Conservation (phyloP, 805 yeast genomes). For the Phaffomyces antillensis region DNA sequence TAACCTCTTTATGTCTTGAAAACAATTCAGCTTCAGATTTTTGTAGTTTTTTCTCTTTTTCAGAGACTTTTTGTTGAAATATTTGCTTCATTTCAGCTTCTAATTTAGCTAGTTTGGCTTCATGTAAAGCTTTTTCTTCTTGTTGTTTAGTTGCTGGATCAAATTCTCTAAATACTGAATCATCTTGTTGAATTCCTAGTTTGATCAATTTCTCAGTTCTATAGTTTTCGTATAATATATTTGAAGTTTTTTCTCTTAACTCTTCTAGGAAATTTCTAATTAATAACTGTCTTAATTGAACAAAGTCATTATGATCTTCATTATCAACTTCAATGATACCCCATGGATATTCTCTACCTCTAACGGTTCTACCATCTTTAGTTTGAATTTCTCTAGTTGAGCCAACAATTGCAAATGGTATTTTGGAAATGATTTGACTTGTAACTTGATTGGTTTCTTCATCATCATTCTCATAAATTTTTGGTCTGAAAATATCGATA, state of each 20-base stretch:
- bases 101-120: slow-evolving; percentile 87
- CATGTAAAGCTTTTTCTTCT: slow-evolving; percentile 90
- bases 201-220: slow-evolving; percentile 72
- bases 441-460: slow-evolving; percentile 70
- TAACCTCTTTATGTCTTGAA: slow-evolving; percentile 94
- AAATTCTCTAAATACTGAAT: slow-evolving; percentile 86
- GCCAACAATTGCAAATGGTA: slow-evolving; percentile 95
- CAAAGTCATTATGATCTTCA: slow-evolving; percentile 88
- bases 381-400: slow-evolving; percentile 66
- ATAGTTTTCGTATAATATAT: slow-evolving; percentile 76
- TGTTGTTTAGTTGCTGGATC: slow-evolving; percentile 90
- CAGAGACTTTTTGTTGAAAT: slow-evolving; percentile 92
- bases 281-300: slow-evolving; percentile 79
- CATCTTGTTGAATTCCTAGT: slow-evolving; percentile 90
- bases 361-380: slow-evolving; percentile 68
- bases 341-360: slow-evolving; percentile 97
- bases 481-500: slow-evolving; percentile 73
- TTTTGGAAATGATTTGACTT: slow-evolving; percentile 54
- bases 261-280: slow-evolving; percentile 91
- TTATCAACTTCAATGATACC: slow-evolving; percentile 94
- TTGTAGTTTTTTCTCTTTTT: slow-evolving; percentile 95
- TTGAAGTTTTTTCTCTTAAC: slow-evolving; percentile 77
- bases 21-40: slow-evolving; percentile 95
- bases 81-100: slow-evolving; percentile 95
- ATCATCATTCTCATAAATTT: slow-evolving; percentile 72